These are phyloP conservation scores for Ottelia alismoides DNA, from an alignment of 106 monocot species.

Conservation along the genomic window DNA sequence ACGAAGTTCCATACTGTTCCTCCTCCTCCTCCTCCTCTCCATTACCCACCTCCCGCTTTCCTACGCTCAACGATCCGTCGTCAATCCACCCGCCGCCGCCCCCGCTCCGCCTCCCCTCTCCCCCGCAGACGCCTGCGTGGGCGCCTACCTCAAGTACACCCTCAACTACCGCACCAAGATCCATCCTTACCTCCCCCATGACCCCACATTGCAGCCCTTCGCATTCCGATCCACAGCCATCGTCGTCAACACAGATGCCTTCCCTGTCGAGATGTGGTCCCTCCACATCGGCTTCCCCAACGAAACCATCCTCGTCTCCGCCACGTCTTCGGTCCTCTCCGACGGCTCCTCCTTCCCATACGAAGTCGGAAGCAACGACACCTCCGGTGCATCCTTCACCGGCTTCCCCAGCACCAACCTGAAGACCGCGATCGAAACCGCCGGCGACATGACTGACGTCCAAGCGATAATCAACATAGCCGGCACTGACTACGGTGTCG, in stretches of 20 bases:
- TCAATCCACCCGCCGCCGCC: background rate
- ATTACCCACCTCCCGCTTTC: background rate
- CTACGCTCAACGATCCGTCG: background rate
- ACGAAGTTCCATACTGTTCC: conserved; percentile 2
- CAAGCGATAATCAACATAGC: conserved; percentile 29
- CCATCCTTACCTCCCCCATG: conserved; percentile 28
- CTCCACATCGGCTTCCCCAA: conserved; percentile 27
- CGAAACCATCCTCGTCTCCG: conserved; percentile 63
- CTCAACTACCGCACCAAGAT: conserved; percentile 6
- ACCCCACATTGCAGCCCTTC: conserved; percentile 30
- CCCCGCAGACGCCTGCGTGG: conserved; percentile 30
- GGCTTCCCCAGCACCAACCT: conserved; percentile 67
- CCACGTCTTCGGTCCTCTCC: conserved; percentile 34
- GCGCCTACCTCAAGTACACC: conserved; percentile 33
- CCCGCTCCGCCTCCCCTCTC: conserved; percentile 4
- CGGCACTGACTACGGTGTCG: conserved; percentile 13
- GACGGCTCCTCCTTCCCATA: conserved; percentile 60
- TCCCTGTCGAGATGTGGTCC: conserved; percentile 33
- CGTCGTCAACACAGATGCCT: conserved; percentile 37
- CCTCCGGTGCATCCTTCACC: conserved; percentile 48
- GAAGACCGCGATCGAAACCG: conserved; percentile 79
- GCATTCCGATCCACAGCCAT: conserved; percentile 25
- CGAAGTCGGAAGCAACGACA: conserved; percentile 20
- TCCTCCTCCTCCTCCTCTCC: background rate
- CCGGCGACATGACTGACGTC: conserved; percentile 55